A percentile compares a stretch with the other conserved stretches of the same genome.
Conservation (phyloP, 306 rosid species). For the Begonia fuchsioides region DNA sequence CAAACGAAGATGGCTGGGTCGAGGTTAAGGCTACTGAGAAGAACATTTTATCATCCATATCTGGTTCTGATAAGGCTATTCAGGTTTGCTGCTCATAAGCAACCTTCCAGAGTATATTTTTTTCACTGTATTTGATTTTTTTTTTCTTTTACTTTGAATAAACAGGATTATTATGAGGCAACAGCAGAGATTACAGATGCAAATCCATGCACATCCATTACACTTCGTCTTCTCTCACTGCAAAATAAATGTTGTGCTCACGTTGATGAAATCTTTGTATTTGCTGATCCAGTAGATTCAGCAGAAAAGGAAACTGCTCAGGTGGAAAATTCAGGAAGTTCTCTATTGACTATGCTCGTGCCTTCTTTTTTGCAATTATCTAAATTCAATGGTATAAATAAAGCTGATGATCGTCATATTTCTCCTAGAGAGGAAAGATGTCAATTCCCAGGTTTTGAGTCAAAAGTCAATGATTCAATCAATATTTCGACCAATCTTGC, state of each 20-base stretch:
- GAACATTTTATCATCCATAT: not conserved
- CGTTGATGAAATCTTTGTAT: constrained; percentile 73
- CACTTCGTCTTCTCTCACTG: constrained; percentile 68
- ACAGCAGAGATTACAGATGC: constrained; percentile 70
- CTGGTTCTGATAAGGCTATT: too few relatives aligned
- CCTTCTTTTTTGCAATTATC: constrained; percentile 70
- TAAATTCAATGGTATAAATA: constrained; percentile 27
- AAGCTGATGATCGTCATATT: constrained; percentile 10
- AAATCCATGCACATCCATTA: constrained; percentile 64
- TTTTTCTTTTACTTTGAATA: too few relatives aligned
- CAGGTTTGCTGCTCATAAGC: too few relatives aligned
- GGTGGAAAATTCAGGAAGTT: constrained; percentile 28
- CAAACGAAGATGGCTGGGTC: constrained; percentile 77
- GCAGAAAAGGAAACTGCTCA: constrained; percentile 28
- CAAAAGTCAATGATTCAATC: constrained; percentile 16
- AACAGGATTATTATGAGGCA: constrained; percentile 75
- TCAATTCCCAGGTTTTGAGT: constrained; percentile 12
- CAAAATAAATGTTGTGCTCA: constrained; percentile 44
- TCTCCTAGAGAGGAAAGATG: constrained; percentile 25
- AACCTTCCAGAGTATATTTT: too few relatives aligned
- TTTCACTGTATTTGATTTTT: too few relatives aligned
- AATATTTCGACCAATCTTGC: constrained; percentile 20
- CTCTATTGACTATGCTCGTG: constrained; percentile 81
- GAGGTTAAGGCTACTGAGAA: constrained; percentile 38
- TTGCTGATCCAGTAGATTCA: constrained; percentile 59